Evolutionary conservation across 352 stramenopile genomes (phyloP), one percentile per base, ranked within the genome.

Genomic region (Globisporangium middletonii): DNA sequence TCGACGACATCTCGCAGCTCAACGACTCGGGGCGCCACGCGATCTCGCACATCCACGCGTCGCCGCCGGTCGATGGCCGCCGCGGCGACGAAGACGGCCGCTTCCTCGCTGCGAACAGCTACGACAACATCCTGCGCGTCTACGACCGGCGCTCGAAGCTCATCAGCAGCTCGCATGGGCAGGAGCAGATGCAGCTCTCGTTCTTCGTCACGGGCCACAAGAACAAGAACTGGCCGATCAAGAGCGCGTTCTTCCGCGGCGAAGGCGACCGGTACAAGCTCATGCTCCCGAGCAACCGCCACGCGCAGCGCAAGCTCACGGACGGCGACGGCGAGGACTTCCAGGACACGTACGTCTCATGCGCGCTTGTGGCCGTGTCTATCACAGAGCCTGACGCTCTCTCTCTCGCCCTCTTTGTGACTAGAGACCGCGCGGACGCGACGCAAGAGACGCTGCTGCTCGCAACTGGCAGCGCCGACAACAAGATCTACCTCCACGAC

Each of bases 201-300:
- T 89, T 81, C 62, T 84, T 79, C 53, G 80, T 94, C 19, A 83
- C 79, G 37, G 79, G 86, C 50, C 84, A 96, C 67, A 93, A 92
- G 63, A 96, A 93, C 73, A 96, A 94, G 68, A 94, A 95, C 62
- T 96, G 86, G 86, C 86, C 86, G 8, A 94, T 96, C 59, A 93
- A 92, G 62, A 94, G 84, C 62, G 83, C 81, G 3, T 96, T 96
- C 61, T 96, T 95, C 67, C 79, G 83, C 42, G 85, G 85, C 9
- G 85, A 92, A 57, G 84, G 84, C 19, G 85, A 91, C 73, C 92
- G 91, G 63, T 92, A 94, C 71, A 92, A 92, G 66, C 68, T 94
- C 18, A 62, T 68, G 42, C 60, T 92, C 18, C 78, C 84, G n/a
- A 67, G 69, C 8, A 77, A 71, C 30, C 72, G 83, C 26, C 64